Conservation (phyloP, 176 grass and related monocot genomes). For the Avena sativa region DNA sequence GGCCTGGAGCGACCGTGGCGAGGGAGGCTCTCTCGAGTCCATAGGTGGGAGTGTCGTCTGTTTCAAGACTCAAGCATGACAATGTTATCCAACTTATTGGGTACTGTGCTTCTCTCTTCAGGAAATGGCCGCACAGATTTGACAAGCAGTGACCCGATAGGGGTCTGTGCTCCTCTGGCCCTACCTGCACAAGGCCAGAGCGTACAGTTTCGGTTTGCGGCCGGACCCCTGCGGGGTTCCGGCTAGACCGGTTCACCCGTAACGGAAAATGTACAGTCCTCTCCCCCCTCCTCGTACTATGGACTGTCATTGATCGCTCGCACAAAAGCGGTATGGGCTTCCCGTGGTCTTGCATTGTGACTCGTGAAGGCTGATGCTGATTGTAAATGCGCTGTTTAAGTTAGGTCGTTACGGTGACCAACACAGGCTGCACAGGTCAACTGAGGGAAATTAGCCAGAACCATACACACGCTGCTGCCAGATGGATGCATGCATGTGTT, state of each 20-base stretch:
- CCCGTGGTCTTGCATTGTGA: not conserved
- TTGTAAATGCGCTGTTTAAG: not conserved
- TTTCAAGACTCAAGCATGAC: slow-evolving; percentile 84
- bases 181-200: too few species aligned
- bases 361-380: too few species aligned
- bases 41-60: slow-evolving; percentile 71
- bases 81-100: slow-evolving; percentile 80
- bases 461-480: too few species aligned
- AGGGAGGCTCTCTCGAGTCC: too few species aligned
- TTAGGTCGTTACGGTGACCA: not conserved
- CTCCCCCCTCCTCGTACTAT: too few species aligned
- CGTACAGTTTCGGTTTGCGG: too few species aligned
- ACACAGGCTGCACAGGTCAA: not conserved
- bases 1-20: too few species aligned
- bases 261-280: too few species aligned
- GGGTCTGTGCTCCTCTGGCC: too few species aligned
- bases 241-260: too few species aligned
- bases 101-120: slow-evolving; percentile 35
- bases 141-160: not conserved
- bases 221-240: too few species aligned
- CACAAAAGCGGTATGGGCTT: not conserved
- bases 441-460: not conserved
- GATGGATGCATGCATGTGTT: not conserved
- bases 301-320: not conserved
- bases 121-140: not conserved